A percentile compares a stretch with the other conserved stretches of the same genome.
phyloP scores from a whole-genome alignment of 2,329 filamentous ascomycete species.

The Fusarium subtropicale region DNA sequence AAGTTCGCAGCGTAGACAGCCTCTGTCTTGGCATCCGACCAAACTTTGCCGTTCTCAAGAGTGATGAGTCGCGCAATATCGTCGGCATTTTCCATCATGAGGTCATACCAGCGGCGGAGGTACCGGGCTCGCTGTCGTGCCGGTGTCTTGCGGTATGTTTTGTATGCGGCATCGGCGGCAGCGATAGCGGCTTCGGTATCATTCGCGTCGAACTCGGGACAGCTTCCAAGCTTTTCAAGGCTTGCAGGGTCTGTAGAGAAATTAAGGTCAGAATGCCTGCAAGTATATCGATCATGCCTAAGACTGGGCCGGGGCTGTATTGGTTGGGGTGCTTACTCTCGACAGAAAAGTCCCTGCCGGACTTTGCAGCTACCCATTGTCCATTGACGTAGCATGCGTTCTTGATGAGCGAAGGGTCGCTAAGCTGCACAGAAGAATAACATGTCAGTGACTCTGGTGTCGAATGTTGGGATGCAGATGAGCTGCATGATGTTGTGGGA shows the following conservation, averaged over 20 bases:
- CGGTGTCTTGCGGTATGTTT: conserved; percentile 69
- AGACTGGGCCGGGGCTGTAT: background rate
- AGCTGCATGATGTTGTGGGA: conserved; percentile 10
- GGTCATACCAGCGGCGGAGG: conserved; percentile 73
- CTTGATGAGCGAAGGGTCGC: conserved; percentile 75
- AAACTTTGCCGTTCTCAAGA: conserved; percentile 77
- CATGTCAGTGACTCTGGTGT: conserved; percentile 28
- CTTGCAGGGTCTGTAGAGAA: conserved; percentile 73
- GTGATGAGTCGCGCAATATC: conserved; percentile 76
- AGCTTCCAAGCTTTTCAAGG: conserved; percentile 73
- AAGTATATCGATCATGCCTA: background rate
- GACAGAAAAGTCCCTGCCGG: conserved; percentile 79
- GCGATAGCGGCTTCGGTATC: conserved; percentile 78
- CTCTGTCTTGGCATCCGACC: conserved; percentile 70
- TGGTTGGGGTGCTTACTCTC: conserved; percentile 58
- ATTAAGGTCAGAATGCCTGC: conserved; percentile 22
- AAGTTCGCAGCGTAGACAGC: conserved; percentile 69
- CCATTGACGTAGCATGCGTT: conserved; percentile 79
- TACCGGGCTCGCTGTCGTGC: conserved; percentile 69
- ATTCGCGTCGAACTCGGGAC: conserved; percentile 76
- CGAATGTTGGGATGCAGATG: conserved; percentile 10
- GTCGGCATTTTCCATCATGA: conserved; percentile 73
- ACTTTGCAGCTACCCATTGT: conserved; percentile 78
- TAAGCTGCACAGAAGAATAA: conserved; percentile 57
- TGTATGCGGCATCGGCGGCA: conserved; percentile 69